These are phyloP conservation scores for Russula virescens DNA, from an alignment of 768 basidiomycete genomes.

Conservation along the genomic window DNA sequence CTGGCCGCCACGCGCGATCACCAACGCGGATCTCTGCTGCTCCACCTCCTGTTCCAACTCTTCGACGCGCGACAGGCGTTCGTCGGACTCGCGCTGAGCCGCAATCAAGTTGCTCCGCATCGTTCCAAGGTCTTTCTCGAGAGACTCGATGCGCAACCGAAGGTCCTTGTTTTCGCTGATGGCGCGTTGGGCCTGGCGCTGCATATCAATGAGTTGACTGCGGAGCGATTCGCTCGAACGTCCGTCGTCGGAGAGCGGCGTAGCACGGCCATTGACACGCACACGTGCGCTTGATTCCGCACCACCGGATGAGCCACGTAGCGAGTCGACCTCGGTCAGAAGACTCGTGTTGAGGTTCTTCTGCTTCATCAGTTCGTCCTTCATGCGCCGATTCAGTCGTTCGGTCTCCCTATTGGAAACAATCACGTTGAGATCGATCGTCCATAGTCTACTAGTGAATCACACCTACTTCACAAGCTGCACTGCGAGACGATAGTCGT, in stretches of 20 bases:
- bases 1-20: conserved; percentile 68
- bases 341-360: conserved; percentile 74
- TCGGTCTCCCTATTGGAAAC: conserved; percentile 74
- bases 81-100: conserved; percentile 75
- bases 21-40: conserved; percentile 63
- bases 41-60: conserved; percentile 80
- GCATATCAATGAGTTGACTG: conserved; percentile 67
- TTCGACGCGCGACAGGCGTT: conserved; percentile 67
- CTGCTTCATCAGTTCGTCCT: conserved; percentile 90
- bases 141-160: conserved; percentile 59
- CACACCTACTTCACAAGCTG: conserved; percentile 88
- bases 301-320: conserved; percentile 53
- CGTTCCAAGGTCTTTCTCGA: conserved; percentile 70
- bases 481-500: conserved; percentile 94
- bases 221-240: conserved; percentile 51
- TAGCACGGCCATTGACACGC: conserved; percentile 65
- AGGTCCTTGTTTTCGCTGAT: conserved; percentile 73
- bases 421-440: conserved; percentile 21
- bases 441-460: conserved; percentile 23
- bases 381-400: conserved; percentile 95
- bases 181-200: conserved; percentile 68
- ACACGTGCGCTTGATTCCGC: conserved; percentile 46
- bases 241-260: conserved; percentile 71
- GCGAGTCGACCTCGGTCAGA: conserved; percentile 75
- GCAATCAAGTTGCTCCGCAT: conserved; percentile 64